Evolutionary conservation across 176 grass and related monocot species (phyloP), one percentile per base, ranked within the genome.

Genomic region (Zizania latifolia): DNA sequence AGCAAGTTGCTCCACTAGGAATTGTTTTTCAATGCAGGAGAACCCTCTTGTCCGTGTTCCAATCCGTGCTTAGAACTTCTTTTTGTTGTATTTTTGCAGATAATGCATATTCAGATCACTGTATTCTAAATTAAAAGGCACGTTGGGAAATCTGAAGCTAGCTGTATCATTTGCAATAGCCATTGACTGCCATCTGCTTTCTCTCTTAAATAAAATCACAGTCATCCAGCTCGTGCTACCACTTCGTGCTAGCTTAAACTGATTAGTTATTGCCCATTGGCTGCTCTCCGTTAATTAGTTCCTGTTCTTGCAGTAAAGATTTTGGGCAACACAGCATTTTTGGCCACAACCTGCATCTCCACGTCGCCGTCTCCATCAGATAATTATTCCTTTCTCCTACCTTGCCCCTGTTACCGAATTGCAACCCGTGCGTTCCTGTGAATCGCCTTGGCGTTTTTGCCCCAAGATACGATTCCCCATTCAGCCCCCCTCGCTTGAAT

Each of bases 371-470:
- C 79, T 36, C 79, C 75, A 57, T 78, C 79, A 67, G 85, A 82
- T 87, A 65, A 87, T 82, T 86, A 82, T 77, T 81, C 73, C 71
- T 55, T 65, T 37, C 84, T 72, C 58, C 79, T 50, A 29, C 38
- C 48, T 64, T 77, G 36, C 69, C 85, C 37, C 48, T 53, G 48
- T 22, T 5, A 13, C 55, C 46, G 38, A 59, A 78, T 87, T 76
- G 58, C 79, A 58, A 71, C 58, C 64, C 24, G 17, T 37, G 64
- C 37, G 65, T 71, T 78, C 72, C 45, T 72, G 85, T 68, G 4
- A 82, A 59, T 87, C 73, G 66, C 85, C 45, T 58, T 16, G 72
- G 28, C 57, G 22, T 70, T 55, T 34, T 19, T 45, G 48, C 36
- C 65, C 65, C 75, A 17, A 71, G 78, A 77, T 77, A 17, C 71